These are phyloP conservation scores for Jimgerdemannia lactiflua DNA, from an alignment of 192 early-diverging fungal species.

Conservation along the genomic window DNA sequence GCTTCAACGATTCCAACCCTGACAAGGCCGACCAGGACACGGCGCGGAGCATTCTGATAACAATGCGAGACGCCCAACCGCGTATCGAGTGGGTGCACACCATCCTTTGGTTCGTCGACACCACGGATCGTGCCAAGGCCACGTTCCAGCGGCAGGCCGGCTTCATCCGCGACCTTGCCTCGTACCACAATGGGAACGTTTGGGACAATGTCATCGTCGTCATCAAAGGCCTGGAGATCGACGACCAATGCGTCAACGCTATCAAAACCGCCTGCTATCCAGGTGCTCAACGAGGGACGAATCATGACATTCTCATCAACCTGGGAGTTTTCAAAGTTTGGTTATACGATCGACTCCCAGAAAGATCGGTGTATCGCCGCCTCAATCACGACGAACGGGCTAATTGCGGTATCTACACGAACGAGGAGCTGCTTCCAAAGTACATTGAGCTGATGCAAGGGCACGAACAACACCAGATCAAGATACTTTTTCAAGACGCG, in stretches of 20 bases:
- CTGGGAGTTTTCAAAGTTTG: too few relatives aligned
- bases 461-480: too few relatives aligned
- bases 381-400: too few relatives aligned
- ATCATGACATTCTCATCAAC: too few relatives aligned
- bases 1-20: constrained; percentile 11
- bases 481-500: too few relatives aligned
- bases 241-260: not conserved
- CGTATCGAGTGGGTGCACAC: constrained; percentile 3
- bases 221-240: constrained; percentile 9
- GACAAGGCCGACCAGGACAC: constrained; percentile 9
- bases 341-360: too few relatives aligned
- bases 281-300: too few relatives aligned
- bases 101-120: constrained; percentile 14
- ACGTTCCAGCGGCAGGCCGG: not conserved
- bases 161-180: not conserved
- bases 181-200: constrained; percentile 9
- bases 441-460: too few relatives aligned
- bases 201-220: constrained; percentile 22
- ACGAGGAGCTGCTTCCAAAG: too few relatives aligned
- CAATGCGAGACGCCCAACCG: constrained; percentile 1
- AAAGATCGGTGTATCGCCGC: too few relatives aligned
- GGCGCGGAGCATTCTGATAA: constrained; percentile 1
- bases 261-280: too few relatives aligned
- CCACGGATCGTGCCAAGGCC: not conserved
- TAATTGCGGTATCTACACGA: too few relatives aligned